Evolutionary conservation across 768 basidiomycete genomes (phyloP), one percentile per base, ranked within the genome.

Genomic region (Paxillus involutus): DNA sequence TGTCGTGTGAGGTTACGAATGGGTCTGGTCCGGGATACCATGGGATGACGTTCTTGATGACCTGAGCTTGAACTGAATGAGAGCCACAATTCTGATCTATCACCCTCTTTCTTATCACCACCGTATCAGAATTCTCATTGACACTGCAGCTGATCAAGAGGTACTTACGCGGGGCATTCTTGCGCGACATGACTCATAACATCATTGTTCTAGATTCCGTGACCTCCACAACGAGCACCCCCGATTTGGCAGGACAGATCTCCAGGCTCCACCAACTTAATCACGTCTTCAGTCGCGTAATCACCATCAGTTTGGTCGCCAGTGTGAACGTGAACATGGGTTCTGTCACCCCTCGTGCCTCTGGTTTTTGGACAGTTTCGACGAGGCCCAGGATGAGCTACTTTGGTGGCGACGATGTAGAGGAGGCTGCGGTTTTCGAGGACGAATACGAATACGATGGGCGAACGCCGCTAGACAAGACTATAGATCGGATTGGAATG

Each of bases 401-500:
- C 65, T 72, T 69, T 51, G 66, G 64, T n/a, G 63, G 61, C n/a
- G 71, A 68, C 14, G 64, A 63, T 11, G 59, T 59, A 30, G 75
- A 73, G 32, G 40, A 21, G 52, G 68, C 64, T 49, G 58, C 53
- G 26, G 64, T 60, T 16, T 51, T 55, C 19, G 42, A 65, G 21
- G 66, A 64, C 6, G 67, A 63, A 46, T 16, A 33, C 4, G 63
- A 59, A 14, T 71, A 61, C 36, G 82, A 84, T 59, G 69, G 69
- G 13, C 70, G 83, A 52, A 85, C 82, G 16, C 80, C 80, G 62
- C 77, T 95, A 26, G 93, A 95, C 72, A 88, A 77, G 64, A 94
- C 93, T 1, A 92, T 95, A 70, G 91, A 94, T 65, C 80, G 84
- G 39, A 94, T 95, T 64, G 93, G 92, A 29, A 91, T 96, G 92